Percentiles rank a stretch among this genome's conserved stretches.
These are phyloP conservation scores for Alternaria atra DNA, from an alignment of 2,329 filamentous ascomycete genomes.

Conservation along the genomic window DNA sequence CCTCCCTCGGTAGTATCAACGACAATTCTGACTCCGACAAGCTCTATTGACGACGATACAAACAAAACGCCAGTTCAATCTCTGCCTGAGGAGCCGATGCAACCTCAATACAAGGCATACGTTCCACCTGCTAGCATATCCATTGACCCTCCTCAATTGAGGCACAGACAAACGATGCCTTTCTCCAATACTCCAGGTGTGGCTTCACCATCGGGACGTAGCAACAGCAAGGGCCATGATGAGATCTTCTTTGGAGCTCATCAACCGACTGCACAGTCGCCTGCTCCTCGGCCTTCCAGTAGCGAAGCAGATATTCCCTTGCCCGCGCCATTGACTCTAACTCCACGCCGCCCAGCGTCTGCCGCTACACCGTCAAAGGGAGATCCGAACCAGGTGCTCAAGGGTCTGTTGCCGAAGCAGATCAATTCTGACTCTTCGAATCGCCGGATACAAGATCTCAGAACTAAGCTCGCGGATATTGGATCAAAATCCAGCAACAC, in stretches of 20 bases:
- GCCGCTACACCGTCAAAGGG: constrained; percentile 22
- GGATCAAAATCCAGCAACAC: constrained; percentile 31
- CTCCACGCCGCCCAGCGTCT: constrained; percentile 26
- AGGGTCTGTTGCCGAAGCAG: constrained; percentile 32
- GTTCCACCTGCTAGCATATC: constrained; percentile 32
- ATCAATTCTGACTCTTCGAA: constrained; percentile 21
- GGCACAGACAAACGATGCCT: constrained; percentile 38
- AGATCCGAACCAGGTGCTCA: constrained; percentile 27
- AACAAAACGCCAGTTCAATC: constrained; percentile 46
- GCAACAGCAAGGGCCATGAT: constrained; percentile 35
- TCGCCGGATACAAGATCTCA: constrained; percentile 32
- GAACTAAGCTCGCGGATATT: constrained; percentile 23
- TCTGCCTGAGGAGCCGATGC: constrained; percentile 34
- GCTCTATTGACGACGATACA: constrained; percentile 43
- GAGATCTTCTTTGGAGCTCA: constrained; percentile 49
- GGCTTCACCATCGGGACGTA: constrained; percentile 14
- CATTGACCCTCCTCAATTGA: constrained; percentile 14
- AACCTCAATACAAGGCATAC: constrained; percentile 47
- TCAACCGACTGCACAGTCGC: constrained; percentile 18
- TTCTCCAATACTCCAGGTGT: constrained; percentile 23
- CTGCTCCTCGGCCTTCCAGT: constrained; percentile 27
- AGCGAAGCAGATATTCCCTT: constrained; percentile 34
- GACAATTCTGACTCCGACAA: constrained; percentile 47
- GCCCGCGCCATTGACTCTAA: constrained; percentile 38
- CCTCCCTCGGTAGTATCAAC: constrained; percentile 38